Conservation (phyloP, 2,329 filamentous ascomycete species). For the Escovopsis sp. region DNA sequence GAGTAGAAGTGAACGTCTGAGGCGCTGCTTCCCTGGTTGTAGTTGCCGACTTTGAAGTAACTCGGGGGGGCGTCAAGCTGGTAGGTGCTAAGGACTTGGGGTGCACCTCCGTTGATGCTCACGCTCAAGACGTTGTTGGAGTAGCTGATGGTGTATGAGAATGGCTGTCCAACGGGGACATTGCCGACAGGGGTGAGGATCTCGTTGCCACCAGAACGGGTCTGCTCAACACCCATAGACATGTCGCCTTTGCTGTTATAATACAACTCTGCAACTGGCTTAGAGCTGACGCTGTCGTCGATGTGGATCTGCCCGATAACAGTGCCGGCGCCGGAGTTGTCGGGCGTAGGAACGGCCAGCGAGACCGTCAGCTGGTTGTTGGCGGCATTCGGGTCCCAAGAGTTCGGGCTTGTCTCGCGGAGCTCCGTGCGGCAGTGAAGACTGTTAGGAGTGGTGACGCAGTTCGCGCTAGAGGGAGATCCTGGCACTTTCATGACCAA, state of each 20-base stretch:
- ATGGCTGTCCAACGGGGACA: slow-evolving; percentile 18
- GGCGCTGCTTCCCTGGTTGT: slow-evolving; percentile 18
- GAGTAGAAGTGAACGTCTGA: slow-evolving; percentile 13
- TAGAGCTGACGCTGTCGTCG: slow-evolving; percentile 20
- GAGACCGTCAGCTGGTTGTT: slow-evolving; percentile 3
- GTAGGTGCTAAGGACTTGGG: slow-evolving; percentile 14
- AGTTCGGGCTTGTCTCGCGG: slow-evolving; percentile 19
- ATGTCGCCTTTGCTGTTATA: slow-evolving; percentile 20
- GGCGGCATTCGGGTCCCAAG: slow-evolving; percentile 18
- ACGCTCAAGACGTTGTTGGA: slow-evolving; percentile 18
- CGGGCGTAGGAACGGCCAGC: slow-evolving; percentile 12
- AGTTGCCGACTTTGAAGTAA: slow-evolving; percentile 25
- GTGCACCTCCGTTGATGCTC: slow-evolving; percentile 14
- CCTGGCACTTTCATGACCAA: slow-evolving; percentile 26
- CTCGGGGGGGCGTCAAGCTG: slow-evolving; percentile 15
- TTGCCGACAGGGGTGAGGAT: slow-evolving; percentile 17
- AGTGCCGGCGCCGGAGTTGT: slow-evolving; percentile 20
- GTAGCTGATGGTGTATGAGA: slow-evolving; percentile 24
- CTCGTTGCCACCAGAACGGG: slow-evolving; percentile 16
- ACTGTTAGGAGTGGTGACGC: slow-evolving; percentile 25
- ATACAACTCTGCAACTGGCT: slow-evolving; percentile 27
- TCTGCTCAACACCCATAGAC: slow-evolving; percentile 21
- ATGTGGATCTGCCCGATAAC: slow-evolving; percentile 26
- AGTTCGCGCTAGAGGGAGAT: slow-evolving; percentile 15
- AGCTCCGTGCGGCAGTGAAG: slow-evolving; percentile 28